Evolutionary conservation across 331 rosid species (phyloP).

Genomic region (Arachis monticola): DNA sequence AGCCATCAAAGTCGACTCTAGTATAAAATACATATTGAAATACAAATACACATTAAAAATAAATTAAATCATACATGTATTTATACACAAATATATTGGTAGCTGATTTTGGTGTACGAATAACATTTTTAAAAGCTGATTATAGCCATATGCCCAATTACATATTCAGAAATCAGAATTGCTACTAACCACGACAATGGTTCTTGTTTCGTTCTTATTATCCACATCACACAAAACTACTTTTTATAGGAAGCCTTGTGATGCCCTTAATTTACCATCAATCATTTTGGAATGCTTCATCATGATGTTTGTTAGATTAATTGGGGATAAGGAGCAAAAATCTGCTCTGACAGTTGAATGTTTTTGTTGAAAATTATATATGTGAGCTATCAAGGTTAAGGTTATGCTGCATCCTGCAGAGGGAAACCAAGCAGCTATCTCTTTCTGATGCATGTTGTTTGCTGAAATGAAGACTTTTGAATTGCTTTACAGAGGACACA

Average conservation of each 20-base stretch:
- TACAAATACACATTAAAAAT: too few species aligned
- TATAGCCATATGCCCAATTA: too few species aligned
- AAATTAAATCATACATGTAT: too few species aligned
- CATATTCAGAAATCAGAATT: background rate
- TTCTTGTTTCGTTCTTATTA: too few species aligned
- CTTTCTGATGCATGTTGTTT: conserved; percentile 11
- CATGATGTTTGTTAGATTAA: conserved; percentile 28
- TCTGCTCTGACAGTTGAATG: conserved; percentile 1
- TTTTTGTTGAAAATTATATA: conserved; percentile 16
- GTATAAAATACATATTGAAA: too few species aligned
- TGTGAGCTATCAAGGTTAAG: background rate
- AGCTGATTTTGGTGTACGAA: too few species aligned
- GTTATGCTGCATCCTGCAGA: conserved; percentile 19
- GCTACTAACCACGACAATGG: background rate
- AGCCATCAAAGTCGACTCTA: too few species aligned
- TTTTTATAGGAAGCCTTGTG: background rate
- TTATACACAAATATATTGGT: too few species aligned
- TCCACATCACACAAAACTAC: background rate
- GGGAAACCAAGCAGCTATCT: conserved; percentile 11
- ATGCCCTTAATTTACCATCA: background rate
- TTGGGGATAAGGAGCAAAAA: conserved; percentile 3
- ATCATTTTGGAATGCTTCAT: conserved; percentile 24
- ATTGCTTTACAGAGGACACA: conserved; percentile 73
- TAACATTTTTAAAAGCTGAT: too few species aligned
- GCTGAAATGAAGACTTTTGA: conserved; percentile 25